Evolutionary conservation across 176 grass and related monocot genomes (phyloP).

Genomic region (Bromus sterilis): DNA sequence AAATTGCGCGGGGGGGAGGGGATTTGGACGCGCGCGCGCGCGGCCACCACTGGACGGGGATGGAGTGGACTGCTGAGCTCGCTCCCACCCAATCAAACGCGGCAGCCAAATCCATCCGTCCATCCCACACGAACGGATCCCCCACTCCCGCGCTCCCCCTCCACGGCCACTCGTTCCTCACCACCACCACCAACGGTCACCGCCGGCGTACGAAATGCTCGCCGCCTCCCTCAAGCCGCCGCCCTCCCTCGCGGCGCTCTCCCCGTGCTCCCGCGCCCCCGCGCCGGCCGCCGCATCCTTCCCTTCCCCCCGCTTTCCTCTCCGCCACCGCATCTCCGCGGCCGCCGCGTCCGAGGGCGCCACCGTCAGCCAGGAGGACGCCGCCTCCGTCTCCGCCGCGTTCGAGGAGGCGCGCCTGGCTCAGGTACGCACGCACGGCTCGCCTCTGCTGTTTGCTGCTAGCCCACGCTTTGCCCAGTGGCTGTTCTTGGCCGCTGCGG

Average conservation of each 20-base stretch:
- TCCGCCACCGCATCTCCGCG: not conserved
- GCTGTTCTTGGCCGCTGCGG: not conserved
- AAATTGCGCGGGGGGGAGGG: too few relatives aligned
- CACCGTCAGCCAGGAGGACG: constrained; percentile 18
- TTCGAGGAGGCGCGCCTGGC: constrained; percentile 38
- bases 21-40: not conserved
- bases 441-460: not conserved
- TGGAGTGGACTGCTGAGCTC: not conserved
- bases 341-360: constrained; percentile 17
- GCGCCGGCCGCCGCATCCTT: not conserved
- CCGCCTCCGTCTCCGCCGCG: not conserved
- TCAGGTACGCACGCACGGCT: constrained; percentile 24
- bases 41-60: not conserved
- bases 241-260: not conserved
- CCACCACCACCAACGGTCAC: not conserved
- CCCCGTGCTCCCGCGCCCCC: not conserved
- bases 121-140: not conserved
- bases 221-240: constrained; percentile 22
- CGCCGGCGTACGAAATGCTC: constrained; percentile 33
- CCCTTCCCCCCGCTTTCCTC: not conserved
- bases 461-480: not conserved
- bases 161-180: constrained; percentile 32
- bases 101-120: not conserved
- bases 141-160: not conserved
- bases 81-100: not conserved